phyloP scores from a whole-genome alignment of 768 basidiomycete genomes.

The Tubosaeta brunneosetosa region DNA sequence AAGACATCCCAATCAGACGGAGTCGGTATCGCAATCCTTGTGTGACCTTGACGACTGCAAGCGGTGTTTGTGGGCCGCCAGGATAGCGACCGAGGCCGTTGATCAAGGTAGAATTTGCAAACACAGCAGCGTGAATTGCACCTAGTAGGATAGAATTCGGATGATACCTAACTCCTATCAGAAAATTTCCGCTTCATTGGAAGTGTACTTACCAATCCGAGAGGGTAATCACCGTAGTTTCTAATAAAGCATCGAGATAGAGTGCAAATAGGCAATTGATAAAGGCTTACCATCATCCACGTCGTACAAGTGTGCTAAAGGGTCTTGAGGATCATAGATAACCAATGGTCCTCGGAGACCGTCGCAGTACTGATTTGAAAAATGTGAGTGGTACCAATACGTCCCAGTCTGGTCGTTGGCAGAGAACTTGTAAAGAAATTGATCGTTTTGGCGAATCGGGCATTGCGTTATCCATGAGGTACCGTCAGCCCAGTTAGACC shows the following conservation, averaged over 20 bases:
- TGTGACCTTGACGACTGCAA: conserved; percentile 42
- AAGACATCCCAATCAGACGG: conserved; percentile 46
- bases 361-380: background rate
- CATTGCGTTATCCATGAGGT: background rate
- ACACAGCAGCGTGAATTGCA: too few species aligned
- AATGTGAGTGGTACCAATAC: conserved; percentile 1
- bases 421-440: background rate
- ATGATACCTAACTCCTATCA: too few species aligned
- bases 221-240: background rate
- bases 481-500: background rate
- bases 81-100: conserved; percentile 11
- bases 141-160: too few species aligned
- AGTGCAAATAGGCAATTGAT: background rate
- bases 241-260: background rate
- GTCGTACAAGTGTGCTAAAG: background rate
- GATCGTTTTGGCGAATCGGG: background rate
- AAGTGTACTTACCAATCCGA: background rate
- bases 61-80: conserved; percentile 33
- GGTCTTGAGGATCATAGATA: background rate
- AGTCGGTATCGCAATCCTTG: conserved; percentile 43
- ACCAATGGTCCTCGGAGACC: background rate
- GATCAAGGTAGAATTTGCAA: too few species aligned
- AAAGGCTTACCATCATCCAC: background rate
- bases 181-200: too few species aligned
- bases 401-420: background rate